Evolutionary conservation across 345 rosid genomes (phyloP), one percentile per base, ranked within the genome.

Genomic region (Citrus maxima): DNA sequence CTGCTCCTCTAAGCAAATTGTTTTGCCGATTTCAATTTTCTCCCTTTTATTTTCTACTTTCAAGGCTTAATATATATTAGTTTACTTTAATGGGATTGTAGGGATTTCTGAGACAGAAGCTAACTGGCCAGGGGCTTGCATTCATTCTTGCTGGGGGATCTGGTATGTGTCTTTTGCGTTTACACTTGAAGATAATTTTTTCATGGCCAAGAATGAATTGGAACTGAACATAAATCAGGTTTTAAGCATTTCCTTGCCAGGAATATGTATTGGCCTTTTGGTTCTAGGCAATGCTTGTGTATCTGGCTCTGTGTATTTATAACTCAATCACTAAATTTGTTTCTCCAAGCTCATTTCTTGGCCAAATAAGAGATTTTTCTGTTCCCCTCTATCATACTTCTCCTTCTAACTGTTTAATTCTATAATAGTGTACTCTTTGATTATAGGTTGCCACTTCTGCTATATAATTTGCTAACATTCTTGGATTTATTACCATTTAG

Each of bases 101-200:
- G 99, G 98, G 90, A 62, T 90, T 94, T 88, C 86, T 96, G 82
- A 90, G 98, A 80, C 99, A 96, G 89, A 93, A 84, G 83, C 59
- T 94, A 78, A 80, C 97, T 28, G 99, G 99, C 40, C 97, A 90
- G 85, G 99, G 99, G 75, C 97, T 96, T 83, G 98, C 97, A 58
- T 96, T 96, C 80, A 89, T 96, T 80, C 78, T 89, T 51, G 99
- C 93, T 3, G 97, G 99, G 82, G 99, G 99, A 88, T 90, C 99
- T 81, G 98, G 99, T 96, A 94, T 80, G 87, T 71, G 34, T 79
- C 60, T 75, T 63, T 68, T 66, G 22, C 14, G 54, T 27, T 51
- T 67, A 40, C 34, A 58, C 61, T 54, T 38, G 54, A 51, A 49
- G 51, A 58, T 19, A 37, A 76, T 49, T 75, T 30, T 18, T n/a